These are phyloP conservation scores for Rugonectria rugulosa DNA, from an alignment of 2,329 filamentous ascomycete species.

Conservation along the genomic window DNA sequence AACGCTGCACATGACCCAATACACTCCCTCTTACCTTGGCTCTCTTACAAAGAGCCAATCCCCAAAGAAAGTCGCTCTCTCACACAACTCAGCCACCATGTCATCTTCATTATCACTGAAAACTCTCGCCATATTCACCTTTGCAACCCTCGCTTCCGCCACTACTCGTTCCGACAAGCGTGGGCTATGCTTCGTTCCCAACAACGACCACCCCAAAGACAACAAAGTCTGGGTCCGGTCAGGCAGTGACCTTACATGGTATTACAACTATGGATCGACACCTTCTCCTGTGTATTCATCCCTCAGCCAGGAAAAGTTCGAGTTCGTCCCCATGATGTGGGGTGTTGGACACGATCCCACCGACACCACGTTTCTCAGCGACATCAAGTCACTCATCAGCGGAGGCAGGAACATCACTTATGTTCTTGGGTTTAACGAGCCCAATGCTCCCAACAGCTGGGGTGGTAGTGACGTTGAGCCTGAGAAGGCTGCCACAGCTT, in stretches of 20 bases:
- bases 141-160: constrained; percentile 37
- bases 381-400: constrained; percentile 63
- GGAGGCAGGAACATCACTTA: constrained; percentile 66
- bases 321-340: constrained; percentile 87
- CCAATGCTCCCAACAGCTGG: constrained; percentile 62
- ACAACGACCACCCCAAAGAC: constrained; percentile 63
- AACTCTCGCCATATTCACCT: constrained; percentile 25
- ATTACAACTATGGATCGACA: constrained; percentile 77
- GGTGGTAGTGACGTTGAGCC: constrained; percentile 72
- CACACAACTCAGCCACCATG: constrained; percentile 15
- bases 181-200: constrained; percentile 74
- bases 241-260: constrained; percentile 75
- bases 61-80: not conserved
- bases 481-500: constrained; percentile 68
- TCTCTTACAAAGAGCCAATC: not conserved
- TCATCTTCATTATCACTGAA: constrained; percentile 13
- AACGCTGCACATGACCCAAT: not conserved
- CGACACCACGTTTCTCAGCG: constrained; percentile 67
- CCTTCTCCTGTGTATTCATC: constrained; percentile 63
- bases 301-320: constrained; percentile 62
- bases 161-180: constrained; percentile 62
- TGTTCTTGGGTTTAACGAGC: constrained; percentile 82
- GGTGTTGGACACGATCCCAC: constrained; percentile 59
- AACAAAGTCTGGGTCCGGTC: constrained; percentile 68
- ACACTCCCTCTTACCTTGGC: not conserved